Base-by-base conservation (phyloP, 2,329 filamentous ascomycete species). In the Sarocladium brachiariae region DNA sequence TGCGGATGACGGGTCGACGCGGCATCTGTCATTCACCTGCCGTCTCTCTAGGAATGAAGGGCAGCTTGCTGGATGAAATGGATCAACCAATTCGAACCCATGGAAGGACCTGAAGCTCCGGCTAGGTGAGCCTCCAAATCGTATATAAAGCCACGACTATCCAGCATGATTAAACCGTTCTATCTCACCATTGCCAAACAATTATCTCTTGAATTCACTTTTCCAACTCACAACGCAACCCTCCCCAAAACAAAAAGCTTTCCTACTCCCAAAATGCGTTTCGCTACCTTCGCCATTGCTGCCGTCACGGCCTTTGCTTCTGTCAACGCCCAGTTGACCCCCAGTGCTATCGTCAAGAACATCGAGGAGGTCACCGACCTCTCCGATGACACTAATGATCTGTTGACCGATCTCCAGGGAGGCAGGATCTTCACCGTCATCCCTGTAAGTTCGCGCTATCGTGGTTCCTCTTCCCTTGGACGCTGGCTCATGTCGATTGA, bases 301-400 rank as follows among this genome's bases (percentile, higher is more conserved):
- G 50, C 56, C 46, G n/a, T 55, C 51, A 50, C 55, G 34, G 51
- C 59, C 21, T 52, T 50, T 35, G 53, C 51, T 16, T 50, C 53
- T 3, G 54, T 46, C 34, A 53, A 54, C 25, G 52, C 55, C 13
- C 48, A 51, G 21, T 34, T 50, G 25, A 35, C 49, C 18, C 37
- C 54, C 18, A 41, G 52, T 30, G 27, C 35, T 13, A 35, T 58
- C 35, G 35, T 51, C 41, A 31, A 27, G 6, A 30, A 49, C 31
- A 50, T 59, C 43, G 21, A 54, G 16, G 41, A 49, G 24, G 50
- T 60, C 16, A 53, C 43, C 47, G 31, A 52, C 30, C 4, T 53
- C 9, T 56, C 58, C 18, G 9, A 9, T 11, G 41, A 57, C 19
- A 53, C 55, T 7, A 52, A 35, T 16, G 50, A 30, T 27, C 24